Percentiles rank a stretch among this genome's conserved stretches.
phyloP scores from a whole-genome alignment of 306 rosid species.

The Pueraria montana region DNA sequence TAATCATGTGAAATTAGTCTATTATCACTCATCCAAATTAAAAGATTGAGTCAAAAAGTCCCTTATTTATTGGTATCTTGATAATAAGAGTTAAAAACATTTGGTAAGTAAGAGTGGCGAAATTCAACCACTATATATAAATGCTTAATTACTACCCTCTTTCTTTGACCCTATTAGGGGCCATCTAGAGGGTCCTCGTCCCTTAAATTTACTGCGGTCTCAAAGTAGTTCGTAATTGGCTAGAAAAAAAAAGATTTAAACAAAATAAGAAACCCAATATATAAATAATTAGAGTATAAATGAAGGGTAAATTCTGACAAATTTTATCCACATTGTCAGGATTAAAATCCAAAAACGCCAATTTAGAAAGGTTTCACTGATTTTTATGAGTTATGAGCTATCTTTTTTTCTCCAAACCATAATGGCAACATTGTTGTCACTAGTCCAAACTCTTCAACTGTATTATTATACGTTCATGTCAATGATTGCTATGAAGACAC shows the following conservation, averaged over 20 bases:
- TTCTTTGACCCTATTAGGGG: background rate
- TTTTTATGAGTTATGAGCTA: background rate
- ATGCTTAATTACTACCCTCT: background rate
- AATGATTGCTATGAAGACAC: background rate
- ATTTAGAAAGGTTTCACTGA: background rate
- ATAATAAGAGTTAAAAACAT: no score
- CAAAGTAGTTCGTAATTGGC: background rate
- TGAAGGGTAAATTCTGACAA: background rate
- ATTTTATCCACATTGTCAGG: background rate
- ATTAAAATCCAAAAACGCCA: background rate
- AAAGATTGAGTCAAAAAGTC: background rate
- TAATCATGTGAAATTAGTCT: background rate
- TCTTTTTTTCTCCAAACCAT: background rate
- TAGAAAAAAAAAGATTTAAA: no score
- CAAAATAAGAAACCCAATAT: background rate
- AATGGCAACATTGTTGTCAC: conserved; percentile 13
- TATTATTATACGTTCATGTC: background rate
- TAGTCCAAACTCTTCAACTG: background rate
- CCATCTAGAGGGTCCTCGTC: background rate
- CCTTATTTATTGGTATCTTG: background rate
- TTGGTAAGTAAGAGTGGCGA: background rate
- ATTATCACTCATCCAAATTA: background rate
- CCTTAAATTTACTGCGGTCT: background rate
- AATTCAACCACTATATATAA: background rate
- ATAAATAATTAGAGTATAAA: background rate